These are phyloP conservation scores for Besnoitia besnoiti DNA, from an alignment of 169 alveolate species.

Conservation along the genomic window DNA sequence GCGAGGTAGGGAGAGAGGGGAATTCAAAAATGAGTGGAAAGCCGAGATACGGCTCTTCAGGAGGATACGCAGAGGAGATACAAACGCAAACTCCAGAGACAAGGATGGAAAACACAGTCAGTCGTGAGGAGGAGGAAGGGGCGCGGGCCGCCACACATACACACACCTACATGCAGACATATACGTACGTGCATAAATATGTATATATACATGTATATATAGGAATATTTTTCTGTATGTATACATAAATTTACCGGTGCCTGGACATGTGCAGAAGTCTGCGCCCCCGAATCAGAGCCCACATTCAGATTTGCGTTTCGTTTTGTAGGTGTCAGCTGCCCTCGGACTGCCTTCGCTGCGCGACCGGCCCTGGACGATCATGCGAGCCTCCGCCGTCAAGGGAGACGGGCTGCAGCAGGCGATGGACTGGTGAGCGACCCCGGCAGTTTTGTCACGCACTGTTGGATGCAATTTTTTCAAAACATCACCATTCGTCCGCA, in stretches of 20 bases:
- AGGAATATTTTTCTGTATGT: background rate
- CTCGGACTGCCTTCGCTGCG: constrained; percentile 89
- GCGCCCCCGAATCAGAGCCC: background rate
- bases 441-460: too few relatives aligned
- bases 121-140: background rate
- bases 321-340: constrained; percentile 85
- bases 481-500: too few relatives aligned
- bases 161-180: background rate
- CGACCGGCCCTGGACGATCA: constrained; percentile 93
- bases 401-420: constrained; percentile 95
- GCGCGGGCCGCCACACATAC: background rate
- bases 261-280: background rate
- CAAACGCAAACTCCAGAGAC: background rate
- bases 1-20: constrained; percentile 73
- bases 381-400: constrained; percentile 92
- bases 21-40: background rate
- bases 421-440: constrained; percentile 88
- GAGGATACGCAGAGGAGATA: background rate
- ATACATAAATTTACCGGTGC: background rate
- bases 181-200: background rate
- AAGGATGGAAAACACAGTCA: background rate
- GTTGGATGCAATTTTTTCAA: too few relatives aligned
- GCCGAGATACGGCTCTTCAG: background rate
- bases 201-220: background rate
- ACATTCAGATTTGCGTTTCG: background rate